These are phyloP conservation scores for Ascochyta lentis DNA, from an alignment of 2,329 filamentous ascomycete species.

Conservation along the genomic window DNA sequence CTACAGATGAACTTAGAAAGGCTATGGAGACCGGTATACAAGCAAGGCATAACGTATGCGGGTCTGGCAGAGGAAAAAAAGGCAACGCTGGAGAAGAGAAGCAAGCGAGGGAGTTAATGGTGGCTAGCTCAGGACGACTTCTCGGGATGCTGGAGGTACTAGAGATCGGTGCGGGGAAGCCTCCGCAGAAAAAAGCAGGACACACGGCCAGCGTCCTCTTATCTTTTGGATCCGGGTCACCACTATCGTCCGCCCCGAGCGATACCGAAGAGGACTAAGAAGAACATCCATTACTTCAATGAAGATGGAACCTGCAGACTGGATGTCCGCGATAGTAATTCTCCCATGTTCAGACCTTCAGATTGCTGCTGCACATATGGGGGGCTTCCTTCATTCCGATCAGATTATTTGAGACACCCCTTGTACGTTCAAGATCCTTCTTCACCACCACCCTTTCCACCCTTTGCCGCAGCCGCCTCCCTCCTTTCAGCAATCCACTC, in stretches of 20 bases:
- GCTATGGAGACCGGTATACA: constrained; percentile 62
- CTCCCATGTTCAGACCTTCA: too few species aligned
- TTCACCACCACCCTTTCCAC: background rate
- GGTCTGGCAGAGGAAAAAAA: constrained; percentile 55
- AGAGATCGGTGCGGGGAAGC: constrained; percentile 28
- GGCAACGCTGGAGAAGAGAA: constrained; percentile 46
- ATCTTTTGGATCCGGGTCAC: constrained; percentile 31
- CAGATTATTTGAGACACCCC: too few species aligned
- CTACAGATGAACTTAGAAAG: constrained; percentile 45
- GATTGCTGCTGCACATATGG: too few species aligned
- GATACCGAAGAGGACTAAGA: constrained; percentile 23
- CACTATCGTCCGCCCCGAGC: constrained; percentile 34
- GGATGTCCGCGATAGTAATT: too few species aligned
- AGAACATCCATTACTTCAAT: too few species aligned
- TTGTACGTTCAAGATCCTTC: background rate
- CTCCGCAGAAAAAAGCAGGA: constrained; percentile 15
- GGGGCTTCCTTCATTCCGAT: too few species aligned
- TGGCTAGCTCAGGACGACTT: constrained; percentile 45
- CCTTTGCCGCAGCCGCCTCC: constrained; percentile 1
- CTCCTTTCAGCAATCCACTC: constrained; percentile 35
- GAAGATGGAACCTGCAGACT: too few species aligned
- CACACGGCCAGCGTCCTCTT: constrained; percentile 8
- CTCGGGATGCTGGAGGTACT: constrained; percentile 43
- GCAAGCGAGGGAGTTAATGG: constrained; percentile 44
- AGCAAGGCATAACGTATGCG: constrained; percentile 54